Evolutionary conservation across 768 basidiomycete genomes (phyloP).

Genomic region (Boletus vinaceobasis): DNA sequence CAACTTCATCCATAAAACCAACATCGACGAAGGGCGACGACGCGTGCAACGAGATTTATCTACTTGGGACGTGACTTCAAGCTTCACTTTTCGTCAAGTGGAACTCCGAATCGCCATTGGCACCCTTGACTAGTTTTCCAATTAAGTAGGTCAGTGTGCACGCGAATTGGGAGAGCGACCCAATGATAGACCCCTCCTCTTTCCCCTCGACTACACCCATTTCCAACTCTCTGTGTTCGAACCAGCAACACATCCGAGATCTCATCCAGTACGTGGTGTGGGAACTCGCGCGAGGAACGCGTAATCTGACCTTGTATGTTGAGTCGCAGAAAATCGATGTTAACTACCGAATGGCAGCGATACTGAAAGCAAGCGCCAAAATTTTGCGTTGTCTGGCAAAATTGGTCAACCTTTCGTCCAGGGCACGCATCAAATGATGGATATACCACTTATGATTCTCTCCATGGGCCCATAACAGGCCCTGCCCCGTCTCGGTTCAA

Average conservation of each 20-base stretch:
- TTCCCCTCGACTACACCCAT: constrained; percentile 13
- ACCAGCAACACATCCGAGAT: constrained; percentile 41
- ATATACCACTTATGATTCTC: constrained; percentile 44
- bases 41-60: not conserved
- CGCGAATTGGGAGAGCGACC: constrained; percentile 10
- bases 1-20: constrained; percentile 10
- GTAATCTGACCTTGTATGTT: constrained; percentile 15
- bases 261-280: constrained; percentile 33
- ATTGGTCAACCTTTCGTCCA: not conserved
- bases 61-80: constrained; percentile 30
- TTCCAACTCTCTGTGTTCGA: constrained; percentile 32
- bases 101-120: constrained; percentile 21
- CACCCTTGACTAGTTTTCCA: constrained; percentile 33
- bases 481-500: constrained; percentile 21
- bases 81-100: constrained; percentile 24
- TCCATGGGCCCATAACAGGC: constrained; percentile 32
- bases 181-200: constrained; percentile 27
- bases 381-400: constrained; percentile 34
- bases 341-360: constrained; percentile 35
- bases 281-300: constrained; percentile 38
- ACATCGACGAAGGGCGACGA: not conserved
- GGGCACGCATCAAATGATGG: not conserved
- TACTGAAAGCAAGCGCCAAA: constrained; percentile 37
- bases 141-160: not conserved
- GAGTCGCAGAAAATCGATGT: constrained; percentile 40